Evolutionary conservation across 2,329 filamentous ascomycete species (phyloP).

Genomic region (Verruconis gallopava): DNA sequence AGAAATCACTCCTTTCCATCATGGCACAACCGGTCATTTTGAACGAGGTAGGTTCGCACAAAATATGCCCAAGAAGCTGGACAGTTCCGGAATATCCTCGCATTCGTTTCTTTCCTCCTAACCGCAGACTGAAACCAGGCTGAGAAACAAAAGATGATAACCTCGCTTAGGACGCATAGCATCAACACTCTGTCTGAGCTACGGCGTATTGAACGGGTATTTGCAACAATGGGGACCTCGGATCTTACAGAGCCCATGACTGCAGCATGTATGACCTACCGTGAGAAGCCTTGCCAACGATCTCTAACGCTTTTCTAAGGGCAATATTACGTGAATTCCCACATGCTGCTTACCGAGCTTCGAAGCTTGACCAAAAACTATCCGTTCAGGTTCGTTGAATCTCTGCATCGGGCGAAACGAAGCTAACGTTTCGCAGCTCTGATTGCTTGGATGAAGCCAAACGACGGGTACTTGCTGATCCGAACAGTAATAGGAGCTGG

Average conservation of each 20-base stretch:
- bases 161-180: slow-evolving; percentile 51
- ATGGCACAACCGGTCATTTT: slow-evolving; percentile 3
- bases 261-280: slow-evolving; percentile 40
- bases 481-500: slow-evolving; percentile 56
- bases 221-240: slow-evolving; percentile 43
- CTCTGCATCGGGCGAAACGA: no score
- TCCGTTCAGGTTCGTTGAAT: slow-evolving; percentile 38
- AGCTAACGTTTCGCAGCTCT: slow-evolving; percentile 27
- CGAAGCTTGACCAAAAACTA: slow-evolving; percentile 53
- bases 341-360: slow-evolving; percentile 58
- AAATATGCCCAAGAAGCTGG: slow-evolving; percentile 1
- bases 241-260: slow-evolving; percentile 56
- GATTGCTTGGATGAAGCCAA: slow-evolving; percentile 55
- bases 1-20: not conserved
- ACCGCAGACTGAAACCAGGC: slow-evolving; percentile 20
- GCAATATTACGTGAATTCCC: slow-evolving; percentile 53
- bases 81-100: not conserved
- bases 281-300: not conserved
- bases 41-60: not conserved
- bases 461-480: slow-evolving; percentile 48
- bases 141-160: slow-evolving; percentile 44
- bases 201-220: slow-evolving; percentile 55
- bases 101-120: slow-evolving; percentile 9
- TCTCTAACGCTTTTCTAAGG: slow-evolving; percentile 24
- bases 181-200: slow-evolving; percentile 63